phyloP scores from a whole-genome alignment of 179 eudicot genomes.

The Beta macrorhiza region DNA sequence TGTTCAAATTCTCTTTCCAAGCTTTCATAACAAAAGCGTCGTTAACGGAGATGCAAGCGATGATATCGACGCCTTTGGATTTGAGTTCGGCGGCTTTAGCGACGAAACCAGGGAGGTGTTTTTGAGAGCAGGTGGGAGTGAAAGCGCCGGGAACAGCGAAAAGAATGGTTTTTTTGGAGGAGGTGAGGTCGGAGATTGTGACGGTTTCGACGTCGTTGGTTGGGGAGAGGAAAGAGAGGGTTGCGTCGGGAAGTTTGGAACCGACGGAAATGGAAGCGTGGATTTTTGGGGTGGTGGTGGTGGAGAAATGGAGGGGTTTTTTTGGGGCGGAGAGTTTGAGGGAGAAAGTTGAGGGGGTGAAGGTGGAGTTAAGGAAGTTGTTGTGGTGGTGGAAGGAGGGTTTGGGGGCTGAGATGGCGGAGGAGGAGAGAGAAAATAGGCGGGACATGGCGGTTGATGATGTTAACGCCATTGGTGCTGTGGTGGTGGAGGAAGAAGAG shows the following conservation, averaged over 20 bases:
- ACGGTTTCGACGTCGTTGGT: slow-evolving; percentile 59
- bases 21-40: slow-evolving; percentile 92
- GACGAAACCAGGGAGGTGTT: slow-evolving; percentile 67
- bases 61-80: slow-evolving; percentile 69
- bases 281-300: slow-evolving; percentile 41
- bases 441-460: slow-evolving; percentile 47
- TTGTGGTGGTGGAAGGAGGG: slow-evolving; percentile 24
- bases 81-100: slow-evolving; percentile 61
- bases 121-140: slow-evolving; percentile 84
- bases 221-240: slow-evolving; percentile 62
- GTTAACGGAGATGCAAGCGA: slow-evolving; percentile 81
- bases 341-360: slow-evolving; percentile 33
- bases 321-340: slow-evolving; percentile 26
- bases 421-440: slow-evolving; percentile 38
- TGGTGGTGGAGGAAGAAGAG: neutral
- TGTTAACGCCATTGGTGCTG: slow-evolving; percentile 13
- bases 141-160: slow-evolving; percentile 97
- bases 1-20: slow-evolving; percentile 57
- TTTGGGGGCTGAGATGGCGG: slow-evolving; percentile 27
- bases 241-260: slow-evolving; percentile 58
- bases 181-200: slow-evolving; percentile 61
- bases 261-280: slow-evolving; percentile 66
- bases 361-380: slow-evolving; percentile 29
- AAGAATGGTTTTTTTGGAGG: slow-evolving; percentile 58
- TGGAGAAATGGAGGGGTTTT: slow-evolving; percentile 34